Percentiles rank a stretch among this genome's conserved stretches.
phyloP scores from a whole-genome alignment of 768 basidiomycete species.

The Mycena latifolia region DNA sequence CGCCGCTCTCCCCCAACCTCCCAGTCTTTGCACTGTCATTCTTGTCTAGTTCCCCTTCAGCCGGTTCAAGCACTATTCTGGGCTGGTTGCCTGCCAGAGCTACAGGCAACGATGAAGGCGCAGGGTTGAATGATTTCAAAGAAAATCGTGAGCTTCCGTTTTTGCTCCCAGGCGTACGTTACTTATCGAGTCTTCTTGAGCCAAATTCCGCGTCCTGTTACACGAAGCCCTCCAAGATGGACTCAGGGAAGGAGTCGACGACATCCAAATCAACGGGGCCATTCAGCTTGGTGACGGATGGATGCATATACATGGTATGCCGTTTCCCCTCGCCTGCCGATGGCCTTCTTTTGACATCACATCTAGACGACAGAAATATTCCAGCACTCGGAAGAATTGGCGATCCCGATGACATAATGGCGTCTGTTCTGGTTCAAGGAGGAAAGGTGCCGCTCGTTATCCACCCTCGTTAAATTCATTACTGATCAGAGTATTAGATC shows the following conservation, averaged over 20 bases:
- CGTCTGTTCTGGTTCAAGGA: constrained; percentile 76
- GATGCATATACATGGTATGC: constrained; percentile 84
- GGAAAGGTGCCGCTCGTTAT: constrained; percentile 63
- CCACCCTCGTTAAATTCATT: constrained; percentile 3
- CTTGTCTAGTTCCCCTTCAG: constrained; percentile 57
- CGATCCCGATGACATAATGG: constrained; percentile 88
- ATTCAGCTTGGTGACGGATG: constrained; percentile 79
- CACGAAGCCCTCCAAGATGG: constrained; percentile 70
- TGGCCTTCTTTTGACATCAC: constrained; percentile 9
- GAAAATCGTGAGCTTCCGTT: constrained; percentile 73
- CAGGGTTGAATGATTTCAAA: constrained; percentile 76
- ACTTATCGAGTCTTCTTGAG: constrained; percentile 48
- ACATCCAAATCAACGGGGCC: constrained; percentile 74
- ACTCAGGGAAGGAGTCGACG: constrained; percentile 70
- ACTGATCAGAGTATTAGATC: constrained; percentile 56
- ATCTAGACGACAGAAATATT: constrained; percentile 78
- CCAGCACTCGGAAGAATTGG: constrained; percentile 83
- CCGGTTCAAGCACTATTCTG: constrained; percentile 65
- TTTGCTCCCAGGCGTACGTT: background rate
- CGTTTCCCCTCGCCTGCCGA: background rate
- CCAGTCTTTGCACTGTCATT: constrained; percentile 79
- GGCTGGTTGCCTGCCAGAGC: constrained; percentile 76
- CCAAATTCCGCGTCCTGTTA: constrained; percentile 67
- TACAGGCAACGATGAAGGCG: constrained; percentile 49
- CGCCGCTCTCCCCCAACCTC: constrained; percentile 54